Evolutionary conservation across 2,329 filamentous ascomycete species (phyloP).

Genomic region (Monilinia vaccinii-corymbosi): DNA sequence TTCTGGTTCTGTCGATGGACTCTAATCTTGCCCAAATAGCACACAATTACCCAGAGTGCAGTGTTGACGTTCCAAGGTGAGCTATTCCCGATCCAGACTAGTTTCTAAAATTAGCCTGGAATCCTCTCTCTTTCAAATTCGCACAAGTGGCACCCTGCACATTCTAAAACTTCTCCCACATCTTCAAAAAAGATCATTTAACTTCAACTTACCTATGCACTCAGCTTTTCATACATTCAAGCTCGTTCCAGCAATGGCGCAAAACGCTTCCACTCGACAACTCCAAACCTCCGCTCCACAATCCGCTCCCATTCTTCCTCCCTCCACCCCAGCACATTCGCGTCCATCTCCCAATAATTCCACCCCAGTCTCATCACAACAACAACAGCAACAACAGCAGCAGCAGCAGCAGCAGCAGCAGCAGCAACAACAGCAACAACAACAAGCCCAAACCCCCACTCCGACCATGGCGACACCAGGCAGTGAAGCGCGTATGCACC

Average conservation of each 20-base stretch:
- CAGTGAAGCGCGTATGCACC: conserved; percentile 26
- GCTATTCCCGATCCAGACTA: not conserved
- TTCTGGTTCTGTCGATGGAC: not conserved
- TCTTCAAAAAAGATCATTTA: not conserved
- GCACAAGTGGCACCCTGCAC: not conserved
- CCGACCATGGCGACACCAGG: conserved; percentile 20
- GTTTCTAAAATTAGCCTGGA: conserved; percentile 5
- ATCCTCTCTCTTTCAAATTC: conserved; percentile 2
- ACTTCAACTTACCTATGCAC: conserved; percentile 14
- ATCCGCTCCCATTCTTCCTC: conserved; percentile 22
- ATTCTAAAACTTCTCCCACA: conserved; percentile 2
- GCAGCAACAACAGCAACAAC: conserved; percentile 7
- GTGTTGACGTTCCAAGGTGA: not conserved
- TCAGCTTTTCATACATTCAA: conserved; percentile 28
- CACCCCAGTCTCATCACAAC: conserved; percentile 11
- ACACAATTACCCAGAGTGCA: too few species aligned
- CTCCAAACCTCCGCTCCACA: conserved; percentile 11
- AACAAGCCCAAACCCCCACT: conserved; percentile 15
- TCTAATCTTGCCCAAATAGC: too few species aligned
- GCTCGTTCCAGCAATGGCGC: conserved; percentile 26
- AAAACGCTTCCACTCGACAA: conserved; percentile 12
- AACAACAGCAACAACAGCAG: conserved; percentile 14
- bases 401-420: conserved; percentile 9
- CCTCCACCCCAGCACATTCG: conserved; percentile 22
- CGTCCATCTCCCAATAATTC: conserved; percentile 11